A percentile compares a stretch with the other conserved stretches of the same genome.
Evolutionary conservation across 331 rosid species (phyloP).

Genomic region (Saraca asoca): DNA sequence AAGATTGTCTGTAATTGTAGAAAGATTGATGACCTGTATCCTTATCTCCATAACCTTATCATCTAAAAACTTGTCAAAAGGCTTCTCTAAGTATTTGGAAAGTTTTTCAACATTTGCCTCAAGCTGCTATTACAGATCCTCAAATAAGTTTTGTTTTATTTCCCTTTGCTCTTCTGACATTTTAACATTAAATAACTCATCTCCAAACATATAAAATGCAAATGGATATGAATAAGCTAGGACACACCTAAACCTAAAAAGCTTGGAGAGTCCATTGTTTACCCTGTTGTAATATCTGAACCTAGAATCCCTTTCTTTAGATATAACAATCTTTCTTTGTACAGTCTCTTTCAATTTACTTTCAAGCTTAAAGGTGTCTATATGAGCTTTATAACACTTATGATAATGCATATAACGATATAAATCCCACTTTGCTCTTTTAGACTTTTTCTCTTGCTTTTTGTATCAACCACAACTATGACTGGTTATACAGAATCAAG

Average conservation of each 20-base stretch:
- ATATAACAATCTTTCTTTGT: constrained; percentile 59
- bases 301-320: constrained; percentile 64
- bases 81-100: constrained; percentile 78
- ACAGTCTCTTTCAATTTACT: constrained; percentile 69
- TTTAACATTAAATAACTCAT: constrained; percentile 80
- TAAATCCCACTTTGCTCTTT: constrained; percentile 84
- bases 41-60: constrained; percentile 66
- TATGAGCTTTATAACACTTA: constrained; percentile 91
- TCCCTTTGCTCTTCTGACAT: constrained; percentile 67
- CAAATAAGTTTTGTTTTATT: constrained; percentile 86
- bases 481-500: constrained; percentile 80
- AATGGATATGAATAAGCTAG: constrained; percentile 93
- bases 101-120: constrained; percentile 90
- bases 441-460: constrained; percentile 66
- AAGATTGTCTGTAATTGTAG: constrained; percentile 67
- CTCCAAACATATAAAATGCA: constrained; percentile 98
- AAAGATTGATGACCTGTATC: constrained; percentile 75
- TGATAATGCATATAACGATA: constrained; percentile 90
- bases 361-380: constrained; percentile 89
- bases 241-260: constrained; percentile 96
- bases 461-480: constrained; percentile 95
- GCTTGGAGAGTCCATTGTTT: constrained; percentile 69
- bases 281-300: constrained; percentile 88
- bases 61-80: constrained; percentile 60
- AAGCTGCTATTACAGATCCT: constrained; percentile 97